These are phyloP conservation scores for Cafeteria roenbergensis DNA, from an alignment of 108 stramenopile genomes.

Conservation along the genomic window DNA sequence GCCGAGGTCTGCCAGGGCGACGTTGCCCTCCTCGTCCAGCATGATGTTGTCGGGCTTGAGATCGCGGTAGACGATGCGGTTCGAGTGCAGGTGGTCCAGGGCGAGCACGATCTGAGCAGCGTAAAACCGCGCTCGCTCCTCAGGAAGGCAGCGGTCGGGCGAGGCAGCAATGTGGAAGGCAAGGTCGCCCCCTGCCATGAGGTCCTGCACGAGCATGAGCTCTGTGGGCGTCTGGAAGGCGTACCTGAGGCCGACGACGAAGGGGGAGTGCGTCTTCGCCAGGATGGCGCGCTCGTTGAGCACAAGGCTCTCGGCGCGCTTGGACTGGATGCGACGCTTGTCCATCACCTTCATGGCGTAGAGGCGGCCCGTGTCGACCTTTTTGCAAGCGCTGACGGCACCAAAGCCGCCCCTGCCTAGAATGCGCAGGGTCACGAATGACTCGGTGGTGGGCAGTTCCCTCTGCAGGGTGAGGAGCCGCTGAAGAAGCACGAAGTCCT, in stretches of 20 bases:
- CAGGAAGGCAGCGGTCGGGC: background rate
- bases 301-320: background rate
- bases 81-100: conserved; percentile 62
- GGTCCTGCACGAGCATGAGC: conserved; percentile 2
- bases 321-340: conserved; percentile 54
- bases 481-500: background rate
- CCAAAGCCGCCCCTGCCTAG: conserved; percentile 12
- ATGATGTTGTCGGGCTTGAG: conserved; percentile 85
- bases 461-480: background rate
- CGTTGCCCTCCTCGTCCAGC: conserved; percentile 32
- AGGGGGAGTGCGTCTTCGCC: background rate
- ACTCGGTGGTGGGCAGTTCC: background rate
- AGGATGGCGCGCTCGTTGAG: conserved; percentile 13
- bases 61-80: conserved; percentile 63
- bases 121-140: background rate
- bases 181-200: background rate
- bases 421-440: background rate
- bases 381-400: background rate
- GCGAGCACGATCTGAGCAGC: conserved; percentile 40
- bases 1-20: conserved; percentile 76
- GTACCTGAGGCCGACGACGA: conserved; percentile 5
- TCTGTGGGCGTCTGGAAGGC: conserved; percentile 3
- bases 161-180: background rate
- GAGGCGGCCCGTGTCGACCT: conserved; percentile 26
- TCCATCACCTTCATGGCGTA: conserved; percentile 4